Evolutionary conservation across 23 red algal genomes (phyloP), one percentile per base, ranked within the genome.

Genomic region (Agarophyton chilense): DNA sequence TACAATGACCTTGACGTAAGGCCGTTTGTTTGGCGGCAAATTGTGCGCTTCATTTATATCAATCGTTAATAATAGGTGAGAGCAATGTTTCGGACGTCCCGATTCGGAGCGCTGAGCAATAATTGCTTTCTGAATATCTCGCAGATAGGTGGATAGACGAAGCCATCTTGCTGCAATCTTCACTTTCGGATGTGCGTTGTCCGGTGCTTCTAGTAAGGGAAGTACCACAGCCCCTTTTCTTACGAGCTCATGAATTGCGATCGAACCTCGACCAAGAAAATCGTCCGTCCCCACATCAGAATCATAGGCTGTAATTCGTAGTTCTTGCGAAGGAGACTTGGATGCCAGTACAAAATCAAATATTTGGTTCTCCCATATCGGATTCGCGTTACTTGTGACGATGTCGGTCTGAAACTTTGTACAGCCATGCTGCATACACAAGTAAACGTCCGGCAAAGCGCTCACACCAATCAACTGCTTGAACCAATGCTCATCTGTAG

Each of bases 1-100:
- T 3, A 89, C 52, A 25, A 56, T 57, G 40, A 89, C 54, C 24
- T 65, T 66, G 28, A 89, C 70, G 54, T 78, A 89, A 5, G 85
- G 85, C 17, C 85, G 68, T 14, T 77, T 67, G 31, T 79, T 79
- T 21, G 67, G 41, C 18, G 85, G 85, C 16, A 89, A 57, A n/a
- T 89, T 89, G 21, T 89, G 52, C 1, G 85, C 85, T 77, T 89
- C 85, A 39, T 89, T 71, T 17, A 89, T 47, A n/a, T 89, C 85
- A 22, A 89, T 52, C 22, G 85, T 89, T 13, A 89, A 40, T 41
- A 89, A 53, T n/a, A 89, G 55, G 34, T 56, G 43, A 64, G 72
- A 79, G 52, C 85, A 89, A 40, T 77, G 26, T 35, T 60, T 77
- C 21, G 67, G 67, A 36, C 70, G 67, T 21, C 46, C 55, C 54